Base-by-base conservation (phyloP, 139 green algal species). In the Edaphochlamys debaryana region DNA sequence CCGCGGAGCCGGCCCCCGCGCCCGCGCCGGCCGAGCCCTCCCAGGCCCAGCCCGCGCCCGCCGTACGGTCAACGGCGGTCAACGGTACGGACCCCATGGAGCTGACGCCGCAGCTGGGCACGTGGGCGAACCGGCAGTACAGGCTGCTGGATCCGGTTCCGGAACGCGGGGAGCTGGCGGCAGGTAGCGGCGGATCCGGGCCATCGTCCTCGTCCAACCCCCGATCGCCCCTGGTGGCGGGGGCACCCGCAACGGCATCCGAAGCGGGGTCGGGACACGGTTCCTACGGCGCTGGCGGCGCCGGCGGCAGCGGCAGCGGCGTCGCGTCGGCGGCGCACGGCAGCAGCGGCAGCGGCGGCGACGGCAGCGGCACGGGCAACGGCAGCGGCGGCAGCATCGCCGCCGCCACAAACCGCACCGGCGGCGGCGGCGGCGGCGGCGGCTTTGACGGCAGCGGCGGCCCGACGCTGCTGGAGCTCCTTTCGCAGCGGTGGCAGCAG, bases 111-210 rank as follows among this genome's bases (percentile, higher is more conserved):
- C 73, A 79, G 58, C 82, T 92, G 40, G 85, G 85, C 36, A 90
- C 88, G 27, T 92, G 88, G 88, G 85, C 84, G 3, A 40, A 76
- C 32, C 77, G 84, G 23, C 84, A 88, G 76, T 88, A 85, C 84
- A 45, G 62, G 17, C 48, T 88, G 37, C 77, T 88, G 42, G 83
- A 74, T 34, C 30, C 73, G 22, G 63, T 78, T 27, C 62, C 48
- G 52, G 82, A 87, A 66, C 66, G 66, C 9, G 41, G 58, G 7
- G 74, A 81, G 30, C 30, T n/a, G n/a, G n/a, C n/a, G n/a, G n/a
- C n/a, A n/a, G n/a, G n/a, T n/a, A n/a, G n/a, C n/a, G n/a, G n/a
- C n/a, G n/a, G n/a, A n/a, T 19, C 50, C 50, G 50, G 23, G 50
- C 20, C 20, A 58, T 19, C 20, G 50, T 11, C 41, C 58, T 4